Base-by-base conservation (phyloP, 371 early-diverging fungal genomes). In the Mortierella sp. region DNA sequence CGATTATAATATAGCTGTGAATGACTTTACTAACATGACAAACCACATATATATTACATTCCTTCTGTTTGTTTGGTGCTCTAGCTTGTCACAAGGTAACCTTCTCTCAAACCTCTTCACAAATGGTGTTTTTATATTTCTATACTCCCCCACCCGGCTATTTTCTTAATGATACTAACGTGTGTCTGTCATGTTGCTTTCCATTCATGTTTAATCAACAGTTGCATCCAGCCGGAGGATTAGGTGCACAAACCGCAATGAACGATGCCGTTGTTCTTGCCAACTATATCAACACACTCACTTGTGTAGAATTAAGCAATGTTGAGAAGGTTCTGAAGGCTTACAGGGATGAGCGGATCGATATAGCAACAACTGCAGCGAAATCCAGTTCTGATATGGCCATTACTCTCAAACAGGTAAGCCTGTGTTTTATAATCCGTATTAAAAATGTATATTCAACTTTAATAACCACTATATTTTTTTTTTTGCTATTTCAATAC, bases 201-300 rank as follows among this genome's bases (percentile, higher is more conserved):
- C 19, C n/a, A n/a, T n/a, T n/a, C n/a, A n/a, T n/a, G n/a, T n/a
- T n/a, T n/a, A n/a, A n/a, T n/a, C n/a, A 47, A 17, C 22, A 70
- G 63, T 58, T 70, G 57, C 17, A 26, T 23, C 70, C 70, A 1
- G 13, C 28, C 29, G 71, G 51, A 8, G 71, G 65, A 10, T 23
- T 58, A 35, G 71, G 71, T 59, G 71, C 71, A 6, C 32, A 40
- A 34, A 43, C 43, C 19, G 71, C 65, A 4, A 71, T 71, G 61
- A 54, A 57, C 1, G 71, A 71, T 29, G 60, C 71, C 3, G 54
- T 71, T 12, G 49, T 49, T 13, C 45, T 71, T 10, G 64, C 61
- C 60, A 67, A 67, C 22, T 60, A 59, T 28, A 49, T 67, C 43
- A 47, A 31, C 34, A 15, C 34, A 17, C 57, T 66, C 34, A 26